A percentile compares a stretch with the other conserved stretches of the same genome.
These are phyloP conservation scores for Quercus glauca DNA, from an alignment of 306 rosid genomes.

Conservation along the genomic window DNA sequence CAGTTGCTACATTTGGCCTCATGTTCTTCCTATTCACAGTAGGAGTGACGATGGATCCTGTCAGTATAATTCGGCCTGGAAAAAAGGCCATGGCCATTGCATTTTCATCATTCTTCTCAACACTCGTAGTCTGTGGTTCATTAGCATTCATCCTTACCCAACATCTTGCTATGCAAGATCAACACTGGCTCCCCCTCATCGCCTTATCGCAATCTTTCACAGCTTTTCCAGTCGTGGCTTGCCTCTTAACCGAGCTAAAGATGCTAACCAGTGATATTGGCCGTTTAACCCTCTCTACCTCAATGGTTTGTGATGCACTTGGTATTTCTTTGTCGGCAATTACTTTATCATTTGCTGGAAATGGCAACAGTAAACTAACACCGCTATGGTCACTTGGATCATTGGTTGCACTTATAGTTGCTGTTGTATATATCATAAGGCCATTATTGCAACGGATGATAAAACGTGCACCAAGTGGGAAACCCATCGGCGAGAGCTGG, in stretches of 20 bases:
- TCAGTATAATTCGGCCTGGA: slow-evolving; percentile 20
- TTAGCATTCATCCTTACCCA: background rate
- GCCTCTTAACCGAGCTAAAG: slow-evolving; percentile 52
- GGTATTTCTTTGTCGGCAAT: slow-evolving; percentile 14
- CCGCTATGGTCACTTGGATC: slow-evolving; percentile 10
- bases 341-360: slow-evolving; percentile 9
- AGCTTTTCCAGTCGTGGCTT: slow-evolving; percentile 36
- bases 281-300: slow-evolving; percentile 43
- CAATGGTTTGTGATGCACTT: slow-evolving; percentile 38
- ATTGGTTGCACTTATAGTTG: background rate
- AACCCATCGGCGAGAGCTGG: slow-evolving; percentile 21
- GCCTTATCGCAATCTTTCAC: slow-evolving; percentile 40
- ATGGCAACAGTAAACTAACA: background rate
- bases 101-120: slow-evolving; percentile 9
- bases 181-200: slow-evolving; percentile 18
- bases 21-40: slow-evolving; percentile 39
- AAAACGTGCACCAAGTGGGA: slow-evolving; percentile 15
- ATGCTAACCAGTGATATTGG: slow-evolving; percentile 57
- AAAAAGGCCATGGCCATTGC: slow-evolving; percentile 21
- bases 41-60: slow-evolving; percentile 30
- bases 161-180: background rate
- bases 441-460: slow-evolving; percentile 33
- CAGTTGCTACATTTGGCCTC: slow-evolving; percentile 31
- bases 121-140: slow-evolving; percentile 3
- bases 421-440: slow-evolving; percentile 17